Evolutionary conservation across 768 basidiomycete genomes (phyloP), one percentile per base, ranked within the genome.

Genomic region (Sporobolomyces pararoseus): DNA sequence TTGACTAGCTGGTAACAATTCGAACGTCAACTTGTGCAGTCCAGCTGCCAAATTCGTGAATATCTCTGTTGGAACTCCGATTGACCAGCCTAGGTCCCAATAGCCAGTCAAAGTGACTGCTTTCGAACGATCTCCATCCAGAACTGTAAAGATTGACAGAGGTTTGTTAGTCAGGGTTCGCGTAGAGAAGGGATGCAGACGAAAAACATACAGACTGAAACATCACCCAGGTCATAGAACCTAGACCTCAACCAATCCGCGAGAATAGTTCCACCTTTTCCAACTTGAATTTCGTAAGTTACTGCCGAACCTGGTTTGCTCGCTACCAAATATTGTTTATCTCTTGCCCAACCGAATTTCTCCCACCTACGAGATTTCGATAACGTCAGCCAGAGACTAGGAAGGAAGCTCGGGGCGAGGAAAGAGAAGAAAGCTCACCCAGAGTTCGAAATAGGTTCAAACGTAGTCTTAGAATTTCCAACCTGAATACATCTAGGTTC

Each of bases 241-340:
- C 68, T 47, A 25, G 68, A 69, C 10, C 65, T 64, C 6, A 73
- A 44, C 65, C 65, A 70, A 49, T 73, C 72, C 25, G 42, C 65
- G 23, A 66, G 35, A 35, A 74, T 34, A 0, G 62, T 49, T 2
- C 70, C 70, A 7, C 65, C 72, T 29, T 35, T 39, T 4, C 75
- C 65, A 52, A 75, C 75, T 7, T 73, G 58, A 54, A 79, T 69
- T 4, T 73, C 73, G 64, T 73, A 76, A 6, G 72, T 69, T n/a
- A 78, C 74, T 5, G 46, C 62, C 21, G 77, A 67, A 16, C 79
- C 79, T 7, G 78, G 77, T 55, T 66, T 64, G 23, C 64, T 59
- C 1, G 78, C 75, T 16, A 76, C 66, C 62, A 79, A 72, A 68
- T 79, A 80, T 60, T 72, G 71, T 65, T 80, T 80, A 55, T 80